A percentile compares a stretch with the other conserved stretches of the same genome.
Conservation (phyloP, 73 alveolate genomes). For the Paramecium octaurelia region DNA sequence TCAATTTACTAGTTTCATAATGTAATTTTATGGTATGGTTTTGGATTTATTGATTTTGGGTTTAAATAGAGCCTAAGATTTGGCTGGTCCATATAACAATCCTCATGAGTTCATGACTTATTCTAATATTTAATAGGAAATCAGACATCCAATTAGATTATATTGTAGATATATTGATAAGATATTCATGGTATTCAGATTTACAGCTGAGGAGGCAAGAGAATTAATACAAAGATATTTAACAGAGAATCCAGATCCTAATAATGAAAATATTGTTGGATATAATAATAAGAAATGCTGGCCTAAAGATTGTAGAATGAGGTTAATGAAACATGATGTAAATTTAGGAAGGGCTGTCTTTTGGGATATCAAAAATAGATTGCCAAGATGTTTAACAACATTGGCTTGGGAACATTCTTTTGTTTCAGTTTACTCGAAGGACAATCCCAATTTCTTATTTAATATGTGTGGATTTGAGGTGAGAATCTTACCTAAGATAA, state of each 20-base stretch:
- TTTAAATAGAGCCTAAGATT: conserved; percentile 97
- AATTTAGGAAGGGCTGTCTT: conserved; percentile 99
- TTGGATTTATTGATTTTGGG: conserved; percentile 98
- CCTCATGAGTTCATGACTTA: conserved; percentile 97
- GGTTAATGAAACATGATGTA: conserved; percentile 99
- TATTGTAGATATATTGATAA: conserved; percentile 99
- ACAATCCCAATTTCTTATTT: conserved; percentile 98
- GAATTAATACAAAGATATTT: conserved; percentile 98
- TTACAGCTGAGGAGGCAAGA: conserved; percentile 98
- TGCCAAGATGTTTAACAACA: conserved; percentile 98
- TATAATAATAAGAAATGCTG: conserved; percentile 99
- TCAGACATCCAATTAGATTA: conserved; percentile 98
- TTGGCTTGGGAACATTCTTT: conserved; percentile 99
- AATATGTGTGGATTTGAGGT: conserved; percentile 99
- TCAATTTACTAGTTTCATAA: conserved; percentile 96
- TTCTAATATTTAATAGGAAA: conserved; percentile 95
- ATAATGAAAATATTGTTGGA: conserved; percentile 98
- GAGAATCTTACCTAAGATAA: conserved; percentile 95
- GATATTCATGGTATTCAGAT: conserved; percentile 95
- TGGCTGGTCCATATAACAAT: conserved; percentile 98
- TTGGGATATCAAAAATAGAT: conserved; percentile 99
- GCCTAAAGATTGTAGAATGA: conserved; percentile 99
- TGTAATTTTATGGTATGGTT: conserved; percentile 84
- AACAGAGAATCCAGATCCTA: conserved; percentile 99
- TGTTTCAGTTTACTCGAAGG: conserved; percentile 99